A percentile compares a stretch with the other conserved stretches of the same genome.
phyloP scores from a whole-genome alignment of 805 yeast species.

The Teunomyces panamensis region DNA sequence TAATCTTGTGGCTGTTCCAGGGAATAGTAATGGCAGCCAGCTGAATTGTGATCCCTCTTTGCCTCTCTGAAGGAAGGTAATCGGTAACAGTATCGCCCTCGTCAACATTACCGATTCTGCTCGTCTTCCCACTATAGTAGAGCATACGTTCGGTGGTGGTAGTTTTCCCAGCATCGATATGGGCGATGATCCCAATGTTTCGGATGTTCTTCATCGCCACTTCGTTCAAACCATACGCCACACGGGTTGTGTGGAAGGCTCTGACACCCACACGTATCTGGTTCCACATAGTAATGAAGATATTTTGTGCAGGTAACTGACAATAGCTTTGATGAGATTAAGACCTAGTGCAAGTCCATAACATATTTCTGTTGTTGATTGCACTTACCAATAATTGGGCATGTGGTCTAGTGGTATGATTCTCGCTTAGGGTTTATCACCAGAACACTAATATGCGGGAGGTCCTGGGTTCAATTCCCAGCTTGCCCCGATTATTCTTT shows the following conservation, averaged over 20 bases:
- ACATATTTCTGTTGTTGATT: background rate
- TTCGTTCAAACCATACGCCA: conserved; percentile 17
- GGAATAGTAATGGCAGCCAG: conserved; percentile 92
- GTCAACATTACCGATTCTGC: conserved; percentile 86
- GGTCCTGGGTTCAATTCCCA: conserved; percentile 53
- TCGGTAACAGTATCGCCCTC: conserved; percentile 97
- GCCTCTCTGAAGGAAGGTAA: conserved; percentile 82
- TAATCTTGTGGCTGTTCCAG: conserved; percentile 76
- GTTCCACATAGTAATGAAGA: background rate
- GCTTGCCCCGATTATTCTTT: conserved; percentile 37
- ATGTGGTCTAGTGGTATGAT: conserved; percentile 51
- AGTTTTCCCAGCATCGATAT: conserved; percentile 97
- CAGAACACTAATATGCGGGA: conserved; percentile 33
- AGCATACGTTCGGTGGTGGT: conserved; percentile 96
- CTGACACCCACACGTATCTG: background rate
- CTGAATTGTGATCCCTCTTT: conserved; percentile 93
- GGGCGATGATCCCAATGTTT: conserved; percentile 97
- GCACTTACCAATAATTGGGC: conserved; percentile 21
- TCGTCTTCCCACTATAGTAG: conserved; percentile 80
- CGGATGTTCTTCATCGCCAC: conserved; percentile 46
- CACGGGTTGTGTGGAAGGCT: background rate
- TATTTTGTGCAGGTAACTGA: background rate
- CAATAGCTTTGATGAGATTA: too few species aligned
- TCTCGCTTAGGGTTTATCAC: conserved; percentile 41
- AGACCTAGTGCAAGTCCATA: too few species aligned